Evolutionary conservation across 2,329 filamentous ascomycete species (phyloP), one percentile per base, ranked within the genome.

Genomic region (Neofusicoccum laricinum): DNA sequence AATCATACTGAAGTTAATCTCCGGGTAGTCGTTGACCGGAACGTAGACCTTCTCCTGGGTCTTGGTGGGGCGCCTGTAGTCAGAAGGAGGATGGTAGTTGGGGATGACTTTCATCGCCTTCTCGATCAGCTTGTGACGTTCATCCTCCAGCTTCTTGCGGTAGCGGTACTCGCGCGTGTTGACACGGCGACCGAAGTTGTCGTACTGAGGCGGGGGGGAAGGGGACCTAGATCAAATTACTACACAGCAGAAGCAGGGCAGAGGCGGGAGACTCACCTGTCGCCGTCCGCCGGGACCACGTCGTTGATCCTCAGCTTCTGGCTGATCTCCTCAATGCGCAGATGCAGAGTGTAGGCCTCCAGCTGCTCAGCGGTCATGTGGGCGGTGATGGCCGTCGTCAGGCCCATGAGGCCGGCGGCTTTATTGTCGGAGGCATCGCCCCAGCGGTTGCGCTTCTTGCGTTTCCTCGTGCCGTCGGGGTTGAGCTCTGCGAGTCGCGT

Each of bases 1-100:
- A 93, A 95, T 94, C 94, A 94, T 97, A 99, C 95, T 99, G 92
- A 99, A 99, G 90, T 99, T 99, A 89, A 99, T 98, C 82, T 99
- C 95, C 86, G 95, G 95, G 80, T 99, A 99, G 82, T 99, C 95
- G 88, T 99, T 99, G 84, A 99, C 95, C 79, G 95, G 95, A 80
- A 99, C 95, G 79, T 99, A 99, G 90, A 99, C 96, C 86, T 99
- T 99, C 86, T 99, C 95, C 82, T 99, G 95, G 77, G 95, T 99
- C 90, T 99, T 99, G 79, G 94, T 98, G 68, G 95, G 95, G 74
- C 95, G 92, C 79, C 95, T 92, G 80, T 99, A 99, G 79, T 99
- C 95, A 85, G 94, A 92, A 66, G 95, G 95, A 74, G 95, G 95
- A 78, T 98, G 93, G 79, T 99, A 99, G 87, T 97, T 97, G 83